Base-by-base conservation (phyloP, 495 filamentous ascomycete genomes). In the Saxophila tyrrhenica region DNA sequence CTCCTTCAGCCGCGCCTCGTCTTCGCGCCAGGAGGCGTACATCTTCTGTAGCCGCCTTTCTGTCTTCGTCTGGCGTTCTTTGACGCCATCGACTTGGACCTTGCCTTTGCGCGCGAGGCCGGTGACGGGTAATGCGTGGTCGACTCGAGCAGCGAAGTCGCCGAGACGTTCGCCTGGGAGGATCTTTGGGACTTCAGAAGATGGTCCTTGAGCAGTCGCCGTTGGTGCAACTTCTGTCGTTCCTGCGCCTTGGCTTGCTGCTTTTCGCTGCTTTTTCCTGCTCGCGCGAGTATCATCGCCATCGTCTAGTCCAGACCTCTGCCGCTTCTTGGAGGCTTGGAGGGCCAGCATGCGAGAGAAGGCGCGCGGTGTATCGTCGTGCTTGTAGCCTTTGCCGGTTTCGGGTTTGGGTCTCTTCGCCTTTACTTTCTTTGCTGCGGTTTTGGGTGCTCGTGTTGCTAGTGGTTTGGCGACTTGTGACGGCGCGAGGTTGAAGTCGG, bases 291-390 rank as follows among this genome's bases (percentile, higher is more conserved):
- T 23, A 21, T 64, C 61, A 23, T 65, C 70, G 38, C 81, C 84
- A 42, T 89, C 76, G 62, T 95, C 88, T 2, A 90, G 74, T 20
- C 82, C 85, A 0, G 76, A 76, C 0, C 77, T 76, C 11, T 17
- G 50, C 42, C 74, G 75, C 58, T 76, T 76, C 48, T 81, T 77
- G 0, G 55, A 62, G 23, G 67, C 66, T 56, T 80, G 70, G 64
- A 78, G 78, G 16, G 82, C 78, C 84, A 97, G 89, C 54, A 95
- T 67, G 2, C 86, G 82, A 25, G 77, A 75, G 70, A 97, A 97
- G 5, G 84, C 88, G 46, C 84, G 83, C 5, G 91, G 91, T 7
- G 85, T 89, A 67, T 97, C 91, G 65, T 94, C 82, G 39, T 76
- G 71, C 19, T 66, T 62, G 42, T 71, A 72, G 42, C 50, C 62